A percentile compares a stretch with the other conserved stretches of the same genome.
Conservation (phyloP, 805 yeast genomes). For the Kuraishia hungarica region DNA sequence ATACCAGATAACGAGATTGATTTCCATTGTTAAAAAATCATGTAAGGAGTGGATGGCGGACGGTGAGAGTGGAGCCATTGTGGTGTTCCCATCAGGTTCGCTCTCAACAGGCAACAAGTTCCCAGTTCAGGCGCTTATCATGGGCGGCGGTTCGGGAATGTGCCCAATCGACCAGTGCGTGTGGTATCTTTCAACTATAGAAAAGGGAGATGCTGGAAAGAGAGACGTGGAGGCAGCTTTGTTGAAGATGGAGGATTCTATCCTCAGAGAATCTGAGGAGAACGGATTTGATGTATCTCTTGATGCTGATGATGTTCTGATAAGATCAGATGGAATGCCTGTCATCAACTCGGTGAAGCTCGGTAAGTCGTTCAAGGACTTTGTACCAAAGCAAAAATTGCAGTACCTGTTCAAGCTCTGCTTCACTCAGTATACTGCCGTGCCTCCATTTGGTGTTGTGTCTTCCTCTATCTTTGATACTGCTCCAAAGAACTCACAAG, state of each 20-base stretch:
- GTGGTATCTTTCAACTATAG: constrained; percentile 84
- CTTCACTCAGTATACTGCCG: constrained; percentile 50
- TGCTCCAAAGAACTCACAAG: constrained; percentile 13
- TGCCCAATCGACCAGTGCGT: constrained; percentile 82
- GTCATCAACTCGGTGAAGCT: constrained; percentile 73
- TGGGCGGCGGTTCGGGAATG: constrained; percentile 82
- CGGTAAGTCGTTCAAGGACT: constrained; percentile 78
- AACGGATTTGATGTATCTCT: constrained; percentile 44
- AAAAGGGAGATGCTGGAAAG: constrained; percentile 60
- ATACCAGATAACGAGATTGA: constrained; percentile 62
- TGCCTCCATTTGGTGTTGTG: constrained; percentile 49
- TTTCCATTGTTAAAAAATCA: constrained; percentile 75
- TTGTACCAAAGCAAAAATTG: constrained; percentile 71
- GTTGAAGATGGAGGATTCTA: constrained; percentile 67
- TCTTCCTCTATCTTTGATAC: constrained; percentile 29
- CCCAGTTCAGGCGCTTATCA: constrained; percentile 81
- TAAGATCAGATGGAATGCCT: constrained; percentile 53
- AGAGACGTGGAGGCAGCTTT: constrained; percentile 76
- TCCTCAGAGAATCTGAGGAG: constrained; percentile 71
- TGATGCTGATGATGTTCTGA: constrained; percentile 45
- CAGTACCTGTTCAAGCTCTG: constrained; percentile 52
- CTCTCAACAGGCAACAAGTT: constrained; percentile 53
- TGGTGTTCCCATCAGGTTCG: constrained; percentile 86
- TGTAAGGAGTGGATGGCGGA: constrained; percentile 91
- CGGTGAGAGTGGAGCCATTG: constrained; percentile 76